Evolutionary conservation across 306 rosid species (phyloP), one percentile per base, ranked within the genome.

Genomic region (Luffa aegyptiaca): DNA sequence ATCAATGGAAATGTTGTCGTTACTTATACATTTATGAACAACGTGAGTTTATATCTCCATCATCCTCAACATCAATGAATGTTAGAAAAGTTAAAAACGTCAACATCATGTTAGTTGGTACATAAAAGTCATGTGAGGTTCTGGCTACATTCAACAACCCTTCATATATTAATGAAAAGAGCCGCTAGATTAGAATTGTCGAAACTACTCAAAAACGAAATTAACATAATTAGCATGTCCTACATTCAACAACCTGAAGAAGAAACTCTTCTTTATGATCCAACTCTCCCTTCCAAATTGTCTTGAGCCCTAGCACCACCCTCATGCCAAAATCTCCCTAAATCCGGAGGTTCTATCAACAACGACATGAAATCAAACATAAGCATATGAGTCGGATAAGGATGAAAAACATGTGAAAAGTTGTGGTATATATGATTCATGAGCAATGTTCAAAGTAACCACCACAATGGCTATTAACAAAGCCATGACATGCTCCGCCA

Each of bases 401-500:
- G n/a, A n/a, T n/a, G n/a, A n/a, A 12, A 61, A 61, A 61, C 8
- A 4, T 10, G 35, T 4, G 68, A 31, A 12, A 61, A 26, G 35
- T 55, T 53, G 35, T 52, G 18, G n/a, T 52, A 14, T 14, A 3
- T 26, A 14, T 52, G 57, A 52, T 52, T 16, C n/a, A 80, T 37
- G 16, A 18, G 26, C 55, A 20, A 69, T 21, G 44, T 17, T 66
- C 6, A 14, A 68, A 68, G 46, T 37, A 80, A 51, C 55, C 66
- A 65, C 36, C 26, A 79, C 82, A 35, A 35, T 37, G 66, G 12
- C 76, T 41, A 66, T 16, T 3, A 13, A 79, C 6, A 36, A 51
- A 35, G 35, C 82, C 82, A 79, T 66, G 82, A 79, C 66, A 79
- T 20, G 82, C 82, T 46, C 55, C n/a, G n/a, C n/a, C 82, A 10